phyloP scores from a whole-genome alignment of 2,329 filamentous ascomycete species.

The Exophiala calicioides region DNA sequence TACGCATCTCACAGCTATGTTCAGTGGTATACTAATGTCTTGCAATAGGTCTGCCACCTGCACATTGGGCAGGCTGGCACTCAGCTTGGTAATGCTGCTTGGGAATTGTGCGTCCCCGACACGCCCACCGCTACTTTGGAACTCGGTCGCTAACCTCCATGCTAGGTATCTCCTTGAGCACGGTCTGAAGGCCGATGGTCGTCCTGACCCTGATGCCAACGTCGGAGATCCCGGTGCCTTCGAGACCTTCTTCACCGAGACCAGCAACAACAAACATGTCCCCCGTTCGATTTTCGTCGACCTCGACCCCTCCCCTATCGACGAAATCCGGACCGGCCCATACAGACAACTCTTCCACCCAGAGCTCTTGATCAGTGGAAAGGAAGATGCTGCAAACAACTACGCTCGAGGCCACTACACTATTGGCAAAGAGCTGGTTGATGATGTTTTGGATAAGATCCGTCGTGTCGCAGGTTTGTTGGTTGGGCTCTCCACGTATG shows the following conservation, averaged over 20 bases:
- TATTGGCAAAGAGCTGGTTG: conserved; percentile 67
- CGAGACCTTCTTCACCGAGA: conserved; percentile 69
- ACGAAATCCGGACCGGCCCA: conserved; percentile 65
- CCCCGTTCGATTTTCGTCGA: conserved; percentile 69
- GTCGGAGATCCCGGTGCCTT: conserved; percentile 58
- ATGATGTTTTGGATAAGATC: conserved; percentile 64
- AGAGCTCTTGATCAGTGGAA: conserved; percentile 66
- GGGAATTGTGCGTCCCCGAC: conserved; percentile 61
- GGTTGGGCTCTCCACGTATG: not conserved
- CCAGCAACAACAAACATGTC: conserved; percentile 65
- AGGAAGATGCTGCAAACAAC: conserved; percentile 70
- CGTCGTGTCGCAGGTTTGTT: conserved; percentile 62
- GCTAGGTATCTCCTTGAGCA: conserved; percentile 66
- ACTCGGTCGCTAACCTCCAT: conserved; percentile 22
- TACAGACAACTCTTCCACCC: conserved; percentile 68
- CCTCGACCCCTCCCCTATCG: conserved; percentile 66
- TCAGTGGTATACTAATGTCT: conserved; percentile 14
- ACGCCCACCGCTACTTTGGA: conserved; percentile 34
- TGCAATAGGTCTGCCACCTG: conserved; percentile 61
- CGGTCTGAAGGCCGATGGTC: conserved; percentile 62
- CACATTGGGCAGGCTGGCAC: conserved; percentile 69
- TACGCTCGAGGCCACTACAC: conserved; percentile 71
- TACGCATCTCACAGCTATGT: not conserved
- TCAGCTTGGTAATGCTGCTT: conserved; percentile 68
- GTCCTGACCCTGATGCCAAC: conserved; percentile 57